A percentile compares a stretch with the other conserved stretches of the same genome.
These are phyloP conservation scores for Colletotrichum sp. DNA, from an alignment of 2,329 filamentous ascomycete species.

Conservation along the genomic window DNA sequence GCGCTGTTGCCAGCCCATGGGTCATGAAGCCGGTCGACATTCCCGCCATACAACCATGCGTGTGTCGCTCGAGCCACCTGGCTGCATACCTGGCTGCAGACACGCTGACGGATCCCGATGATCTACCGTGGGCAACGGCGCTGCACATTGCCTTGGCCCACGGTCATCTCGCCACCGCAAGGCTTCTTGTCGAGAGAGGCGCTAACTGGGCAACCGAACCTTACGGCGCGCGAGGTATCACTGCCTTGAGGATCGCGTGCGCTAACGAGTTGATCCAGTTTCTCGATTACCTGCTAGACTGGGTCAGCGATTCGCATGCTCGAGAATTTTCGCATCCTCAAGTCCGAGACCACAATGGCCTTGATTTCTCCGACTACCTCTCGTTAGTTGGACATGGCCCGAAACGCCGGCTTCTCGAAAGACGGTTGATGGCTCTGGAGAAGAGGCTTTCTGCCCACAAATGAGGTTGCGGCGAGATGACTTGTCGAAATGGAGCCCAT, in stretches of 20 bases:
- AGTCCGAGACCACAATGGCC: not conserved
- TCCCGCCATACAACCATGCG: not conserved
- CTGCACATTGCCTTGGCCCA: not conserved
- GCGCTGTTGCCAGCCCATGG: not conserved
- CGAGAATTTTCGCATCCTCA: accelerated
- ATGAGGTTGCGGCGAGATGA: not conserved
- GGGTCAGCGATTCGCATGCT: not conserved
- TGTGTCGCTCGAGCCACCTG: not conserved
- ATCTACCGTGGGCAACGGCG: not conserved
- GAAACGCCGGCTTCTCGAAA: not conserved
- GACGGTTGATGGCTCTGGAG: not conserved
- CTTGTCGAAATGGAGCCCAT: no score
- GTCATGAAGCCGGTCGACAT: not conserved
- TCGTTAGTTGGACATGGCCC: not conserved
- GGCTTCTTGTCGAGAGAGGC: not conserved
- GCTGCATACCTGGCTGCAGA: not conserved
- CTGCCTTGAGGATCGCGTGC: not conserved
- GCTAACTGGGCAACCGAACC: not conserved
- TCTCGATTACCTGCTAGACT: not conserved
- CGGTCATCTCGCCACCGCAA: accelerated
- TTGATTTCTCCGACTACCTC: not conserved
- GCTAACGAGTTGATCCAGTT: not conserved
- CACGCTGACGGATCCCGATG: not conserved
- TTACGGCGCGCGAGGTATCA: not conserved
- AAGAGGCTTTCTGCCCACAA: not conserved